Evolutionary conservation across 768 basidiomycete species (phyloP).

Genomic region (Trametes cingulata): DNA sequence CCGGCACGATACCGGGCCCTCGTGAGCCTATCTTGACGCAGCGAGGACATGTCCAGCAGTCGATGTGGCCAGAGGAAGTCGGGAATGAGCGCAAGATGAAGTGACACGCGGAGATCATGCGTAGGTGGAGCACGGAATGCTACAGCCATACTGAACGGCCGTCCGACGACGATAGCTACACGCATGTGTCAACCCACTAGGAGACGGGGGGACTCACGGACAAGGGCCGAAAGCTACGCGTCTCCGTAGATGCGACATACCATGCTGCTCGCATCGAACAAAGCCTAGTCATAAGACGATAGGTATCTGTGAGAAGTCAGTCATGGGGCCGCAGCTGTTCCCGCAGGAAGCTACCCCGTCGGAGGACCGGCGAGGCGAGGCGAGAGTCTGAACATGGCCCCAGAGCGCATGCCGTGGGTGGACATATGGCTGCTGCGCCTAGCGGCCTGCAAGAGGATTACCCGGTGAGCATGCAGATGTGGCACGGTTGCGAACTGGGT

Average conservation of each 20-base stretch:
- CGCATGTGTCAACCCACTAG: neutral
- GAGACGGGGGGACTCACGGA: neutral
- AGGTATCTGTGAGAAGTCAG: neutral
- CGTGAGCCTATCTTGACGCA: neutral
- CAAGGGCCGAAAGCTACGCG: neutral
- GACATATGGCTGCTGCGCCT: neutral
- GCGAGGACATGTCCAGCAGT: neutral
- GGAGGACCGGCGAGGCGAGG: slow-evolving; percentile 1
- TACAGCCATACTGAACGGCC: neutral
- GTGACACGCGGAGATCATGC: neutral
- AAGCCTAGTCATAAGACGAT: neutral
- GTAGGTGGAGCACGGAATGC: slow-evolving; percentile 1
- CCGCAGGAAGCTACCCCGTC: slow-evolving; percentile 6
- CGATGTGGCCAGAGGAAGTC: neutral
- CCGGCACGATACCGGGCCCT: slow-evolving; percentile 3
- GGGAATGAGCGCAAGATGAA: neutral
- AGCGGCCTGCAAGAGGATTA: neutral
- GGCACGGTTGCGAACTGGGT: neutral
- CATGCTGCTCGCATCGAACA: neutral
- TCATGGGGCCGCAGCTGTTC: slow-evolving; percentile 1
- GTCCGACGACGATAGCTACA: neutral
- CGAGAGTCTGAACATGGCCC: neutral
- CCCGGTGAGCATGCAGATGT: neutral
- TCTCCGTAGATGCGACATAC: neutral
- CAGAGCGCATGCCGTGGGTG: neutral